Base-by-base conservation (phyloP, 2,329 filamentous ascomycete genomes). In the Cordyceps sp. region DNA sequence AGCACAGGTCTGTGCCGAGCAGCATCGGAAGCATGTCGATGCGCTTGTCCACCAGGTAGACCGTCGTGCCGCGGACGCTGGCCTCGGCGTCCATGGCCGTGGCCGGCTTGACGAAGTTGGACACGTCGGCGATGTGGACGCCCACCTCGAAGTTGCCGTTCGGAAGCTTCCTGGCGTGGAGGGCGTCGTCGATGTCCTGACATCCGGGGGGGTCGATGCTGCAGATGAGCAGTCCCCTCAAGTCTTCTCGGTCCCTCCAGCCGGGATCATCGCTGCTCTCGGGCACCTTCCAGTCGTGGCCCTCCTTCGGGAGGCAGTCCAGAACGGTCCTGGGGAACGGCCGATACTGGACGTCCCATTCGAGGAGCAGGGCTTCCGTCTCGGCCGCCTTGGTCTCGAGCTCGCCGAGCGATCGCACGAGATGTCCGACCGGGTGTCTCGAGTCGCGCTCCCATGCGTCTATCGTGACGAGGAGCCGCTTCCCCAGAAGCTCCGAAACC, bases 11-110 rank as follows among this genome's bases (percentile, higher is more conserved):
- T 1, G 90, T 98, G 36, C 90, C 90, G 10, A 98, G 75, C 21
- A 98, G 75, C 68, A 85, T 86, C 1, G 92, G 92, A 53, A 98
- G 68, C 92, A 98, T 98, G 62, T 98, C 92, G 46, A 98, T 98
- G 45, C 90, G 85, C 65, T 98, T 98, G 57, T 98, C 90, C 4
- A 98, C 90, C 13, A 98, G 65, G 52, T 98, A 98, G 19, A 98
- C 90, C 0, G 88, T 96, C 5, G 90, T 96, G 39, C 90, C 90
- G 45, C 90, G 78, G 47, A 93, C 73, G 48, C 84, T 90, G 4
- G 90, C 90, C 58, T 98, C 90, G 30, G 76, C 72, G 51, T 98
- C 92, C 90, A 98, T 98, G 33, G 90, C 79, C 47, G 88, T 98
- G 53, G 82, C 85, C 18, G 92, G 86, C 57, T 90, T 93, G 46